Evolutionary conservation across 2,329 filamentous ascomycete genomes (phyloP), one percentile per base, ranked within the genome.

Genomic region (Botrytis paeoniae): DNA sequence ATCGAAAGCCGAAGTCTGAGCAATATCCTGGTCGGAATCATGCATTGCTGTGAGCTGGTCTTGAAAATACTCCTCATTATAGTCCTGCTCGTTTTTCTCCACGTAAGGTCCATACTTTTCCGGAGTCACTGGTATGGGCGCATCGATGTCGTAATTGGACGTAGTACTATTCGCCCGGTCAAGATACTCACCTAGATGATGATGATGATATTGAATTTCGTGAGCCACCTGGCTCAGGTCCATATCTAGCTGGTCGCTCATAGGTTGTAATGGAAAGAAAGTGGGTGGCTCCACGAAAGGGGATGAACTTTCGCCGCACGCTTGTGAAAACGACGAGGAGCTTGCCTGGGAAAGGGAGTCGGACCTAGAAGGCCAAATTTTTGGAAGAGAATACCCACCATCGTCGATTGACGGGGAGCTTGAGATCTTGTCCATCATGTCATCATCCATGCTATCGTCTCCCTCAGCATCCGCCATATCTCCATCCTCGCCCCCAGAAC

Each of bases 401-500:
- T 98, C 95, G 86, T 97, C 94, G 83, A 99, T 99, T 79, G 95
- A 98, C 81, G 96, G 96, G 79, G 95, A 98, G 83, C 95, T 98
- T 80, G 95, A 98, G 77, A 99, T 98, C 83, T 96, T 96, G 85
- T 98, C 96, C 92, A 97, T 94, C 90, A 97, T 91, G 83, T 98
- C 95, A 83, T 98, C 91, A 72, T 81, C 94, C 82, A 94, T 84
- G 79, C 93, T 88, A 78, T 93, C 92, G 74, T 93, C 89, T 65
- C 87, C 92, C 78, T 91, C 91, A 66, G 89, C 89, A 76, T 89
- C 89, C 78, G 92, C 88, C 79, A 89, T 83, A 76, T 93, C 90
- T 65, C 87, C 89, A 75, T 92, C 90, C 77, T 89, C 86, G 73
- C 79, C 79, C 64, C 81, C 83, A 61, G 85, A 81, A 51, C 79